Conservation (phyloP, 768 basidiomycete genomes). For the Suillus subaureus region DNA sequence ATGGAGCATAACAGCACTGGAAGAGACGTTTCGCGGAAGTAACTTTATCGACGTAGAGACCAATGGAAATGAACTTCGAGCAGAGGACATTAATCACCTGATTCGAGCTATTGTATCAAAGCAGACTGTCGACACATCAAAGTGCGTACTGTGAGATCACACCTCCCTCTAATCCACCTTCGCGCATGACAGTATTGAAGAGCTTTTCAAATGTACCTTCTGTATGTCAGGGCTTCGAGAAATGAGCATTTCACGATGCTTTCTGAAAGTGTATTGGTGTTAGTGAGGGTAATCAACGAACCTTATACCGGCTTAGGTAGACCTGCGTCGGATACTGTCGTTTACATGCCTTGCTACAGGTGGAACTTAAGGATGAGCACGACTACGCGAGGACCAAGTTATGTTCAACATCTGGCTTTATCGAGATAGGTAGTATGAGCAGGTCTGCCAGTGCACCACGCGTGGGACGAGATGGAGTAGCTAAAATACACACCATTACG, state of each 20-base stretch:
- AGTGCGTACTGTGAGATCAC: conserved; percentile 85
- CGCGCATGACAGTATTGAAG: conserved; percentile 82
- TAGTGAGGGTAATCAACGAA: conserved; percentile 4
- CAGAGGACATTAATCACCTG: conserved; percentile 55
- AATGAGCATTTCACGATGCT: conserved; percentile 72
- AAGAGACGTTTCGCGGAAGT: conserved; percentile 89
- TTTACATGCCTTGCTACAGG: neutral
- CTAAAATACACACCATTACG: conserved; percentile 66
- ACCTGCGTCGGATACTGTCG: neutral
- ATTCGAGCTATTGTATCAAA: conserved; percentile 93
- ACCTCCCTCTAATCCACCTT: conserved; percentile 93
- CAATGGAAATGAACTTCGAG: conserved; percentile 14
- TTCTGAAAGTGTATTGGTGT: conserved; percentile 49
- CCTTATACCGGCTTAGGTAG: conserved; percentile 1
- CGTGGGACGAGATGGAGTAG: neutral
- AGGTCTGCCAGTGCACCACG: conserved; percentile 11
- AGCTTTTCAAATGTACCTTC: conserved; percentile 94
- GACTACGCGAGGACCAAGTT: neutral
- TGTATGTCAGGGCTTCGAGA: conserved; percentile 92
- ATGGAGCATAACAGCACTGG: conserved; percentile 67
- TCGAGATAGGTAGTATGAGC: conserved; percentile 9
- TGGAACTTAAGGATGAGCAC: neutral
- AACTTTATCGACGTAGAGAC: conserved; percentile 67
- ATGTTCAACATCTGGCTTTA: neutral
- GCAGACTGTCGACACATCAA: conserved; percentile 78